Evolutionary conservation across 306 rosid species (phyloP), one percentile per base, ranked within the genome.

Genomic region (Mimosa pudica): DNA sequence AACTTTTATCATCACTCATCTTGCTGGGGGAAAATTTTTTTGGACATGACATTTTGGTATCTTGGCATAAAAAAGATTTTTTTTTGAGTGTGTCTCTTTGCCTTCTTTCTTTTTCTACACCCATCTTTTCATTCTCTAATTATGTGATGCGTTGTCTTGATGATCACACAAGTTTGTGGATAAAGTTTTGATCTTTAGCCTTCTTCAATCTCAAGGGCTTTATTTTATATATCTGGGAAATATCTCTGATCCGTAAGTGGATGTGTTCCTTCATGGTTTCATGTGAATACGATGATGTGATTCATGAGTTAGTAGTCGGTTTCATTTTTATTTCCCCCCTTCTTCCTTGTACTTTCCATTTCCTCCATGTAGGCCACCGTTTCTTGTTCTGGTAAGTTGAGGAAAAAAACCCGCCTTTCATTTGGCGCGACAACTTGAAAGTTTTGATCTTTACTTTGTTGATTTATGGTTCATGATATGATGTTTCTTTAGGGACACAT

Each of bases 381-480:
- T 81, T 85, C 89, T 85, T 86, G 82, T 87, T 89, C 85, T 71
- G 86, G 91, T 80, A 87, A 82, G 76, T 80, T 70, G 76, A 71
- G 57, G 74, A 82, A n/a, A 75, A 75, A 8, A 13, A 62, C 63
- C 5, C 42, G 42, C 42, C 42, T 80, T 84, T 36, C 80, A 73
- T 84, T 91, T 80, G 78, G 77, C 81, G 73, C 66, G 55, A 12
- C 82, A 72, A 14, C 47, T 71, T 76, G 76, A 61, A 79, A 58
- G 3, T 41, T 71, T 52, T 79, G 62, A 35, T 65, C 5, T 71
- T 88, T 78, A 52, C 70, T 71, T 71, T 47, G 17, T 18, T 44
- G 84, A 77, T 84, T 75, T 82, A 52, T 73, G 30, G 1, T 24
- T 24, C 30, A 24, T 24, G 30, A 24, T 24, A 24, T 24, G 61